Base-by-base conservation (phyloP, 805 yeast genomes). In the Torulaspora indica region DNA sequence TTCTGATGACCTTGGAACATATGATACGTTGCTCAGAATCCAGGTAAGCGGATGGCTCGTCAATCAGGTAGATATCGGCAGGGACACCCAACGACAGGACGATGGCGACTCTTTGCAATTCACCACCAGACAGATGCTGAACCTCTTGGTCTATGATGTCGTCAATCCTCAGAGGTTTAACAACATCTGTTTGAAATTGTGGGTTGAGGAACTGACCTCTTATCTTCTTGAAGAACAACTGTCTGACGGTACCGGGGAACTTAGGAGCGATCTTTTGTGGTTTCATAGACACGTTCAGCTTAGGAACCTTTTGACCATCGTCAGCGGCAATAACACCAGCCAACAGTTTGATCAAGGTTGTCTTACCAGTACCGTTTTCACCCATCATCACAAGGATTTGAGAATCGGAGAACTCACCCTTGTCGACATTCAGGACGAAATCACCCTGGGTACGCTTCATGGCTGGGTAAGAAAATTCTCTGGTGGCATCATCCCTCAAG, bases 1-100 rank as follows among this genome's bases (percentile, higher is more conserved):
- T 84, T 79, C 96, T 85, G 60, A 93, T 93, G 57, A 93, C 98
- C 76, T 93, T 93, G 42, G 98, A 86, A 77, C 98, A 93, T 56
- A 93, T 85, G 63, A 93, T 89, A 87, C 99, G 97, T 73, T 93
- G 99, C 72, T 93, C 99, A 48, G 98, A 91, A 73, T 93, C 99
- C 68, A 93, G 79, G 72, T 93, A 93, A 17, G 99, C 99, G 50
- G 97, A 89, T 38, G 99, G 99, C 72, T 93, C 99, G 70, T 93
- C 99, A 57, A 93, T 93, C 66, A 93, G 78, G 67, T 93, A 93
- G 56, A 93, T 86, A 69, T 93, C 98, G 23, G 98, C 98, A 14
- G 86, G 86, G 40, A 83, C 73, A 79, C 99, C 99, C 48, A 93
- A 76, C 4, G 98, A 82, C 66, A 93, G 77, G 29, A 89, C 95